These are phyloP conservation scores for Trametes polyzona DNA, from an alignment of 1,284 basidiomycete species.

Conservation along the genomic window DNA sequence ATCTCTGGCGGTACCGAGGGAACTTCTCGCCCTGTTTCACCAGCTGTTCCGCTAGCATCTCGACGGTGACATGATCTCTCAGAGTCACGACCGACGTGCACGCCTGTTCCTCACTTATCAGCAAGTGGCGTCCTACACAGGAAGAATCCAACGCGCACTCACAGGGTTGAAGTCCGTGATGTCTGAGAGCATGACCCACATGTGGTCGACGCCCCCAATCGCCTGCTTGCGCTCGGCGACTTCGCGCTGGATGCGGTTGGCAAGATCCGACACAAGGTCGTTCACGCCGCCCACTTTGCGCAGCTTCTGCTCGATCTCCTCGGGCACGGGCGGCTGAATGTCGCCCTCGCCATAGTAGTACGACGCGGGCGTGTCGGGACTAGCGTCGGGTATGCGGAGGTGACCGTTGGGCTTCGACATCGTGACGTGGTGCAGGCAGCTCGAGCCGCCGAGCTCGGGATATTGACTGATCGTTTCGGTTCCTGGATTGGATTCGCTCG, in stretches of 20 bases:
- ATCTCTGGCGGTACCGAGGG: conserved; percentile 32
- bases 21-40: conserved; percentile 28
- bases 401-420: conserved; percentile 10
- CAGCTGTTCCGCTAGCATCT: conserved; percentile 20
- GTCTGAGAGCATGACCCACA: conserved; percentile 35
- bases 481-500: too few species aligned
- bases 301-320: conserved; percentile 19
- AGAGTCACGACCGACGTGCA: conserved; percentile 31
- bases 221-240: conserved; percentile 27
- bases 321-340: conserved; percentile 12
- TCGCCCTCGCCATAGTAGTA: conserved; percentile 24
- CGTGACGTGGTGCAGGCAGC: background rate
- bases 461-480: too few species aligned
- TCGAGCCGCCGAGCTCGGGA: background rate
- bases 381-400: conserved; percentile 1
- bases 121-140: too few species aligned
- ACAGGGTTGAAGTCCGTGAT: conserved; percentile 38
- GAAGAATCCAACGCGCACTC: background rate
- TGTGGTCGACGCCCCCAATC: conserved; percentile 37
- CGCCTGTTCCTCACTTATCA: conserved; percentile 17
- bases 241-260: conserved; percentile 22
- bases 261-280: conserved; percentile 8
- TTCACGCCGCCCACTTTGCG: background rate
- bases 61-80: conserved; percentile 26
- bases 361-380: conserved; percentile 20